Base-by-base conservation (phyloP, 345 rosid genomes). In the Psidium friedrichsthalianum region DNA sequence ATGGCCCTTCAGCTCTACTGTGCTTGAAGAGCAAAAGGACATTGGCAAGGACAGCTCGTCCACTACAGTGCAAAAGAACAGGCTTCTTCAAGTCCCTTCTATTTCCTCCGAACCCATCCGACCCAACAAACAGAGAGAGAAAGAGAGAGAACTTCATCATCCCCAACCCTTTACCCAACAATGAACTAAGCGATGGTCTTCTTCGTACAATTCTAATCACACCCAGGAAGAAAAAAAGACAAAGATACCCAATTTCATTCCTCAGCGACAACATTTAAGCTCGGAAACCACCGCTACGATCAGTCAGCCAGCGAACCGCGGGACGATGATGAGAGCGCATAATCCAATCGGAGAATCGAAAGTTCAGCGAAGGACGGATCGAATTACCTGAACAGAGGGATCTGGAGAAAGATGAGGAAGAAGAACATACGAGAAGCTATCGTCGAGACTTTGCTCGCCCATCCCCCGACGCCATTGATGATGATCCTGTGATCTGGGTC, bases 381-480 rank as follows among this genome's bases (percentile, higher is more conserved):
- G 80, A 2, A 64, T 80, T 88, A 95, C 98, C 98, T 93, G 94
- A 95, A 97, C 87, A 97, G 97, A 86, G 98, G 99, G 92, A 95
- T 90, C 94, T 97, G 99, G 56, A 97, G 92, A 54, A 97, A 83
- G 88, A 97, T 94, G 51, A 95, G 91, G 86, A 95, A 83, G 94
- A 96, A 97, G 91, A 92, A 96, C 56, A 95, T 84, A 81, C 93
- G 91, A 82, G 99, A 89, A 25, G 98, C 94, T 24, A 89, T 84
- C 14, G 93, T 85, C 3, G 96, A 84, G n/a, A 95, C 87, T 82
- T 85, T 93, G 84, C 85, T 89, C 55, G 88, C 74, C 99, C 97
- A 95, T 85, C 95, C 93, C 82, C 91, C 57, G 91, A 86, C 87
- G 89, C 59, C 29, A 89, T 83, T 27, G 91, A 69, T 36, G 84